Conservation (phyloP, 2,329 filamentous ascomycete genomes). For the Massarina eburnea region DNA sequence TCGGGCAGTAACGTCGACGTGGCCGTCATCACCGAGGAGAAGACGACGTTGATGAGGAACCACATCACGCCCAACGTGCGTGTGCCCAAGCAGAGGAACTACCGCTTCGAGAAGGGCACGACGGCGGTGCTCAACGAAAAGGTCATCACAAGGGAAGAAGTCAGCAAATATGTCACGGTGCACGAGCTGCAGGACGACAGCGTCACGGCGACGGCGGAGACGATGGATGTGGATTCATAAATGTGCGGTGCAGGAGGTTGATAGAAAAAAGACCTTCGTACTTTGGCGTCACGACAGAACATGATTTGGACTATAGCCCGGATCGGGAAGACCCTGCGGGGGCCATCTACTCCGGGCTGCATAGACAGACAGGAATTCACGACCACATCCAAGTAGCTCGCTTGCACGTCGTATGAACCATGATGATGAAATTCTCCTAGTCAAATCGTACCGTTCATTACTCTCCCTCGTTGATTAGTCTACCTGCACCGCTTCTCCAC, state of each 20-base stretch:
- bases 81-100: constrained; percentile 88
- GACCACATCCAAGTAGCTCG: not conserved
- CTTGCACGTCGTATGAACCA: not conserved
- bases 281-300: constrained; percentile 16
- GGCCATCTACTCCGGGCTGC: not conserved
- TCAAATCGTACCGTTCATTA: not conserved
- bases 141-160: constrained; percentile 89
- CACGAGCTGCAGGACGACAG: constrained; percentile 76
- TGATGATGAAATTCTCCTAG: not conserved
- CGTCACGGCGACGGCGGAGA: constrained; percentile 61
- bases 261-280: not conserved
- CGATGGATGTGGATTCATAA: constrained; percentile 64
- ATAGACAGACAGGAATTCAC: not conserved
- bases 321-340: not conserved
- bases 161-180: constrained; percentile 91
- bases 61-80: constrained; percentile 92
- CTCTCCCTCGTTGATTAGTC: not conserved
- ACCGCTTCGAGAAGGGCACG: constrained; percentile 87
- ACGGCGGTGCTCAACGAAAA: constrained; percentile 96
- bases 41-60: constrained; percentile 91
- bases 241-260: not conserved
- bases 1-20: constrained; percentile 98
- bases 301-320: constrained; percentile 22
- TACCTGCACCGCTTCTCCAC: constrained; percentile 97
- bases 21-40: constrained; percentile 90